Evolutionary conservation across 192 early-diverging fungal genomes (phyloP), one percentile per base, ranked within the genome.

Genomic region (Chytriomyces confervae): DNA sequence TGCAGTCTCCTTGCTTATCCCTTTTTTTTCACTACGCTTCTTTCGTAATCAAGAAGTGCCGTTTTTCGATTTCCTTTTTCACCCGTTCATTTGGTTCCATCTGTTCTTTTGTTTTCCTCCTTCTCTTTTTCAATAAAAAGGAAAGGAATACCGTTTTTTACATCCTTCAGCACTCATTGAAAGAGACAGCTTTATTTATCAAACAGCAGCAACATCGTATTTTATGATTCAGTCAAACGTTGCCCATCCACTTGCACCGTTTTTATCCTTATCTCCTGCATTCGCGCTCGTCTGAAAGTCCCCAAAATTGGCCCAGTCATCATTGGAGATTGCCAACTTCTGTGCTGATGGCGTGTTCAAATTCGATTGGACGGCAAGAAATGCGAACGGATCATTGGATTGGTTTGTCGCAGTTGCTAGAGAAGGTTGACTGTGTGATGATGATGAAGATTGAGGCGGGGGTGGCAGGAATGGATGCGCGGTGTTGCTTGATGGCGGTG

Each of bases 231-330:
- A 76, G 16, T 76, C 74, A 66, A 76, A 76, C n/a, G 62, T 76
- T 6, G 74, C 74, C 74, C 74, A 76, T n/a, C 61, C 72, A 45
- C 46, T 9, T 61, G 66, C 36, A 11, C 27, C 63, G 45, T 53
- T 44, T 9, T 27, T 53, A 29, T n/a, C n/a, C 18, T n/a, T 10
- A 11, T 24, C 61, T 36, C 46, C 47, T 16, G 62, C 62, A 45
- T 45, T 29, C 61, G 51, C 65, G 43, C 70, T 70, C 44, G 61
- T 48, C 50, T 76, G 74, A 65, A 83, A 83, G 57, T 83, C 82
- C 23, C 79, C 79, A 78, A 83, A 83, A 73, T 81, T 80, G 47
- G 71, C 79, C 79, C 79, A 81, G 27, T 77, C 77, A 46, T 82
- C 66, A 11, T 61, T n/a, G 24, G 24, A 16, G 24, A n/a, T 5